Evolutionary conservation across 768 basidiomycete species (phyloP).

Genomic region (Amanita rubescens): DNA sequence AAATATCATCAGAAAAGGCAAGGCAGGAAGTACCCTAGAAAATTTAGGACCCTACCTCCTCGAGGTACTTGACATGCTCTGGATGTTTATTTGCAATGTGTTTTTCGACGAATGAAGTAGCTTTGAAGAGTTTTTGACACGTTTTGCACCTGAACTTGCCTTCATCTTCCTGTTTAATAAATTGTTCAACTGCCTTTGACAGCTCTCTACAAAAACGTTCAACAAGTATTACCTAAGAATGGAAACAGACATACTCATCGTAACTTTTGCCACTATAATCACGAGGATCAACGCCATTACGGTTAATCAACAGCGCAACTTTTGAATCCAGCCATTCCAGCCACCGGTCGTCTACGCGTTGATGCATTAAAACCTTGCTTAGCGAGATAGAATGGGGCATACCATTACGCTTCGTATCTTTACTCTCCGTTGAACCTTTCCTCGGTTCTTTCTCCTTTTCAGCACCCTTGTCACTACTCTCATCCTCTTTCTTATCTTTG

Average conservation of each 20-base stretch:
- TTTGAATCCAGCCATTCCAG: conserved; percentile 84
- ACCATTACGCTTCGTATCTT: conserved; percentile 61
- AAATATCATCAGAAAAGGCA: conserved; percentile 9
- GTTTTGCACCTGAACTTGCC: conserved; percentile 95
- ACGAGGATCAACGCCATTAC: conserved; percentile 73
- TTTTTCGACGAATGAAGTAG: conserved; percentile 94
- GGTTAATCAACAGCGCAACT: conserved; percentile 72
- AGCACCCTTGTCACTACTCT: conserved; percentile 30
- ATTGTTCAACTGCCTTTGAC: conserved; percentile 66
- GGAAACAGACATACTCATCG: conserved; percentile 57
- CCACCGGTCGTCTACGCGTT: conserved; percentile 78
- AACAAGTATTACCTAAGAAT: background rate
- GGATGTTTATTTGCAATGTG: conserved; percentile 94
- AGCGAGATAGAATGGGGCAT: conserved; percentile 18
- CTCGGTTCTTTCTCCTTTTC: conserved; percentile 24
- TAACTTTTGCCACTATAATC: conserved; percentile 86
- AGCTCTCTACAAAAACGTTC: conserved; percentile 54
- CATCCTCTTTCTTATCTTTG: conserved; percentile 38
- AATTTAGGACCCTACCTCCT: conserved; percentile 53
- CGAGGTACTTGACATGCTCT: conserved; percentile 74
- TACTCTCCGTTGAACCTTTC: conserved; percentile 24
- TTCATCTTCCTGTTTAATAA: conserved; percentile 93
- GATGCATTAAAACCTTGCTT: conserved; percentile 8
- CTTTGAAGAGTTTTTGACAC: conserved; percentile 97
- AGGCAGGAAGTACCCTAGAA: conserved; percentile 7